These are phyloP conservation scores for Balakata baccata DNA, from an alignment of 345 rosid genomes.

Conservation along the genomic window DNA sequence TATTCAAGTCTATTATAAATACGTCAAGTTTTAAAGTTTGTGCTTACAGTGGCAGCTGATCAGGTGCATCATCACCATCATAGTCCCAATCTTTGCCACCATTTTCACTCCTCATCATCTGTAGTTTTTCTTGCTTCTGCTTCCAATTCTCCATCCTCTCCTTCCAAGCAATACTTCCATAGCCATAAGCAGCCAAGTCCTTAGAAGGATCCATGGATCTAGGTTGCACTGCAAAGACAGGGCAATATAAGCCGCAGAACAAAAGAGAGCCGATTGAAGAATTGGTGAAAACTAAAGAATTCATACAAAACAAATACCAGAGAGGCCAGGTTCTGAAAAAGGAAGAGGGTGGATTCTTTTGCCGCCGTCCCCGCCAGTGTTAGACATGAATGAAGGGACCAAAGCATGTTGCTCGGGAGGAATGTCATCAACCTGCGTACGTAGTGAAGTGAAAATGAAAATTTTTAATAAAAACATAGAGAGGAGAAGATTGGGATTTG, in stretches of 20 bases:
- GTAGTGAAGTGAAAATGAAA: background rate
- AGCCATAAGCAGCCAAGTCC: constrained; percentile 56
- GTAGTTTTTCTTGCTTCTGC: constrained; percentile 35
- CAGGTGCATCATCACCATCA: constrained; percentile 40
- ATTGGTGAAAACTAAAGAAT: background rate
- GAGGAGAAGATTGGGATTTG: no score
- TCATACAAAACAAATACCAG: constrained; percentile 20
- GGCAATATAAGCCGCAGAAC: background rate
- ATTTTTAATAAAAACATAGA: background rate
- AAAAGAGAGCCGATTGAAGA: background rate
- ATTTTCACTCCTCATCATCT: constrained; percentile 24
- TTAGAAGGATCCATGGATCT: constrained; percentile 49
- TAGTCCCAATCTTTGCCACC: constrained; percentile 35
- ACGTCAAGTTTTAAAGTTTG: background rate
- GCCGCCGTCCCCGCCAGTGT: constrained; percentile 23
- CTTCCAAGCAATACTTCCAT: constrained; percentile 56
- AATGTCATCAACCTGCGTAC: constrained; percentile 30
- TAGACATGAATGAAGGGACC: constrained; percentile 39
- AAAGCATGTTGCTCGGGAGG: constrained; percentile 49
- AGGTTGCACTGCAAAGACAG: constrained; percentile 31
- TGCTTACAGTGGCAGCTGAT: constrained; percentile 48
- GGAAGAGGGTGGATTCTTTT: constrained; percentile 37
- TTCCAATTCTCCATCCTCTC: constrained; percentile 52
- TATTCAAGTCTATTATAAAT: background rate
- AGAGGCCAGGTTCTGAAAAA: constrained; percentile 23